phyloP scores from a whole-genome alignment of 768 basidiomycete genomes.

The Leccinum arenicola region DNA sequence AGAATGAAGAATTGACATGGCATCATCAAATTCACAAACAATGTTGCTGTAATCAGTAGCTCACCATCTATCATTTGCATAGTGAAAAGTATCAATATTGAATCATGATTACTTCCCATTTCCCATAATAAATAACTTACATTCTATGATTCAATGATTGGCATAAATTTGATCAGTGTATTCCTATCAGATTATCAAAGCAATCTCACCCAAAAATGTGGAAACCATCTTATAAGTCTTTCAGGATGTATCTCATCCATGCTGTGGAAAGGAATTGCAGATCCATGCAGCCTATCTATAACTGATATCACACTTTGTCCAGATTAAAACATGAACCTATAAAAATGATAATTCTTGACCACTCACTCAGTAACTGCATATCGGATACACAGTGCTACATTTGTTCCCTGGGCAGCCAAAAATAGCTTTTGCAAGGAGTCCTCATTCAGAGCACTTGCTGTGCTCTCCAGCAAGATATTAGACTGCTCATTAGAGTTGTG shows the following conservation, averaged over 20 bases:
- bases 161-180: neutral
- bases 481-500: neutral
- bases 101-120: neutral
- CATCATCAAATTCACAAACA: neutral
- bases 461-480: neutral
- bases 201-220: neutral
- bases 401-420: neutral
- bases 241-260: neutral
- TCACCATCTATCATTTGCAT: neutral
- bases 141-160: neutral
- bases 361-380: neutral
- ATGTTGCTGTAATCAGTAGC: neutral
- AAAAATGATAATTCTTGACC: neutral
- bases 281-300: neutral
- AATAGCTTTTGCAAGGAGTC: neutral
- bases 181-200: neutral
- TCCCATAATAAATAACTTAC: neutral
- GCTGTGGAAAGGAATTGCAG: neutral
- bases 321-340: neutral
- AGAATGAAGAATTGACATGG: neutral
- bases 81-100: neutral
- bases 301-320: neutral
- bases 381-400: neutral
- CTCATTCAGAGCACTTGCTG: neutral
- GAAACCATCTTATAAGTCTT: neutral